phyloP scores from a whole-genome alignment of 495 filamentous ascomycete genomes.

The Talaromyces adpressus region DNA sequence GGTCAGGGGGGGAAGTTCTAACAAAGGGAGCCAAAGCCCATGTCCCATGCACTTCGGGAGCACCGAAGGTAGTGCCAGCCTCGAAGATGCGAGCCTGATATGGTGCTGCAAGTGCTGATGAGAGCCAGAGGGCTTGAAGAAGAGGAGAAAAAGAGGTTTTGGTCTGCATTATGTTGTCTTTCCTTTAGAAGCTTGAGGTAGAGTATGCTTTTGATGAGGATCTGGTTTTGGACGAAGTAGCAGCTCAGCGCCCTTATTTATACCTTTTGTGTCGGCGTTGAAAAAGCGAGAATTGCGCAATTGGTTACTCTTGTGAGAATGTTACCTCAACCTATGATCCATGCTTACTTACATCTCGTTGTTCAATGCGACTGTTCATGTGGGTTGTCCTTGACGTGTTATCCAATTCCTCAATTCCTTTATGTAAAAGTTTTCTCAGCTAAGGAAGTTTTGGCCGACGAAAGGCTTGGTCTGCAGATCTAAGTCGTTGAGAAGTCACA shows the following conservation, averaged over 20 bases:
- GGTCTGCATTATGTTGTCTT: constrained; percentile 1
- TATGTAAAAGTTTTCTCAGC: constrained; percentile 2
- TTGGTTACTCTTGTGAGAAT: background rate
- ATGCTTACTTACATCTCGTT: background rate
- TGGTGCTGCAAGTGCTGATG: constrained; percentile 3
- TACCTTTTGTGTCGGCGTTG: background rate
- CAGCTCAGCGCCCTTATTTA: background rate
- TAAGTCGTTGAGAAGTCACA: background rate
- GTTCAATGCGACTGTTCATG: background rate
- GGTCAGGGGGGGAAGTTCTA: constrained; percentile 1
- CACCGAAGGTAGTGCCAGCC: constrained; percentile 5
- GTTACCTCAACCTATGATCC: background rate
- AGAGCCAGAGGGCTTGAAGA: background rate
- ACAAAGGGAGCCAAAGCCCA: constrained; percentile 5
- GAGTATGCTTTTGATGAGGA: background rate
- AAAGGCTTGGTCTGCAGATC: constrained; percentile 3
- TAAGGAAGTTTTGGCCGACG: constrained; percentile 4
- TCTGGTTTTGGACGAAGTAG: background rate
- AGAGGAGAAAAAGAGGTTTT: background rate
- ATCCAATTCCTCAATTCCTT: constrained; percentile 3
- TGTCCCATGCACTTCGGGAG: constrained; percentile 3
- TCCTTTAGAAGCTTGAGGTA: background rate
- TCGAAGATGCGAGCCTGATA: constrained; percentile 8
- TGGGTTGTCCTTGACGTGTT: background rate
- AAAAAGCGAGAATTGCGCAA: background rate